A percentile compares a stretch with the other conserved stretches of the same genome.
These are phyloP conservation scores for Cyberlindnera bimundalis DNA, from an alignment of 805 yeast species.

Conservation along the genomic window DNA sequence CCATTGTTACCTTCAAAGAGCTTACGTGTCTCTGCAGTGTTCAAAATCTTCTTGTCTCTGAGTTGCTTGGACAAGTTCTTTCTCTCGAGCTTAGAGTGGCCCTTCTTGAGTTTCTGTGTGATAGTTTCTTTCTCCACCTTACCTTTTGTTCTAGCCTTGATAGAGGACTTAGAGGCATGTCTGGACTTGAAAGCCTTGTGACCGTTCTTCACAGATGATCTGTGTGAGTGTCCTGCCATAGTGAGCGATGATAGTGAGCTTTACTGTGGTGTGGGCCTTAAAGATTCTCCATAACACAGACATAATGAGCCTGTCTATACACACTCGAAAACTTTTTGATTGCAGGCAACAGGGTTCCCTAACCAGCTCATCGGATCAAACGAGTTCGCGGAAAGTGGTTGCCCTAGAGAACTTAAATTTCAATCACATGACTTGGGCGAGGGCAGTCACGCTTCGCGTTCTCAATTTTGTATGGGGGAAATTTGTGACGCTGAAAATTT, in stretches of 20 bases:
- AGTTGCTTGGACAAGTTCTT: conserved; percentile 76
- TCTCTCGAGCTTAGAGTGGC: conserved; percentile 55
- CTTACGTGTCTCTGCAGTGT: conserved; percentile 55
- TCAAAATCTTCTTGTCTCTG: conserved; percentile 65
- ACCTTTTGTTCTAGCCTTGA: conserved; percentile 80
- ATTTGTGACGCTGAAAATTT: conserved; percentile 24
- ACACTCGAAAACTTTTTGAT: conserved; percentile 12
- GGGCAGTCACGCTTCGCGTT: conserved; percentile 9
- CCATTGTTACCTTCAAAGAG: conserved; percentile 79
- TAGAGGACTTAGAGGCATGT: conserved; percentile 84
- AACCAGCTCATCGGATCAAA: conserved; percentile 13
- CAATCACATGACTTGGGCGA: conserved; percentile 8
- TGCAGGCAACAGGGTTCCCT: conserved; percentile 10
- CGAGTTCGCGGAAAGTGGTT: conserved; percentile 12
- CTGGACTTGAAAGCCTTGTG: conserved; percentile 90
- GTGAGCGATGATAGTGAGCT: neutral
- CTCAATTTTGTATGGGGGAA: too few species aligned
- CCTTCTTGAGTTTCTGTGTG: conserved; percentile 30
- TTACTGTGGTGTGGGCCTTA: neutral
- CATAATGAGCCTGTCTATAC: neutral
- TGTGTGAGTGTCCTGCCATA: conserved; percentile 80
- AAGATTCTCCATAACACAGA: neutral
- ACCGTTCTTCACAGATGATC: conserved; percentile 76
- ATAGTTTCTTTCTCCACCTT: conserved; percentile 69
- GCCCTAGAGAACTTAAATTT: conserved; percentile 4